A percentile compares a stretch with the other conserved stretches of the same genome.
Evolutionary conservation across 2,329 filamentous ascomycete genomes (phyloP).

Genomic region (Verticillium klebahnii): DNA sequence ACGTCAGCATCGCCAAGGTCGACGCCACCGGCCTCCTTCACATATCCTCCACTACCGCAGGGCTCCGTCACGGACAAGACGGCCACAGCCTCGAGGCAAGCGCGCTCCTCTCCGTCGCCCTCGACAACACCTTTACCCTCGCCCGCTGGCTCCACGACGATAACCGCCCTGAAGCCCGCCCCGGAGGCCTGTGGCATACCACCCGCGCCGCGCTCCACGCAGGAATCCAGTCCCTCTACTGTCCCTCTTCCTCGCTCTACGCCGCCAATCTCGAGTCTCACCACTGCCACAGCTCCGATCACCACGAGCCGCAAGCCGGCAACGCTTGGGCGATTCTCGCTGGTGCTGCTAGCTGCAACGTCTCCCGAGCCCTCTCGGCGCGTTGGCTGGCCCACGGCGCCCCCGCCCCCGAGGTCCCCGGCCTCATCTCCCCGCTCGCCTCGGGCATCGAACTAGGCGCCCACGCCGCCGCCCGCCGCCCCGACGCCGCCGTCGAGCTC

Average conservation of each 20-base stretch:
- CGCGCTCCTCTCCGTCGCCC: conserved; percentile 46
- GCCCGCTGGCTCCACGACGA: conserved; percentile 35
- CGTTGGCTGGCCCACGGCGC: conserved; percentile 41
- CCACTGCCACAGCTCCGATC: conserved; percentile 23
- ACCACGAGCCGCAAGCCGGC: conserved; percentile 45
- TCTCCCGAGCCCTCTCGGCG: conserved; percentile 30
- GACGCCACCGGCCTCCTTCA: conserved; percentile 37
- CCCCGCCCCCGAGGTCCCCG: conserved; percentile 33
- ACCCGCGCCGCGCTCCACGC: conserved; percentile 11
- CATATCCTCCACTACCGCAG: conserved; percentile 44
- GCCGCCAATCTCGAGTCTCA: conserved; percentile 36
- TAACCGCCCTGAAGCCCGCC: conserved; percentile 6
- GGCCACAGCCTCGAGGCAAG: conserved; percentile 48
- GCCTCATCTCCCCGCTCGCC: conserved; percentile 30
- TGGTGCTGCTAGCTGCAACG: conserved; percentile 13
- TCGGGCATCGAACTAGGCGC: conserved; percentile 27
- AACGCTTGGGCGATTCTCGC: conserved; percentile 40
- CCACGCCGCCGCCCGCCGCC: conserved; percentile 30
- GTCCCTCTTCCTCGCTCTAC: conserved; percentile 29
- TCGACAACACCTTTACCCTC: conserved; percentile 42
- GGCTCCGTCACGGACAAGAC: conserved; percentile 45
- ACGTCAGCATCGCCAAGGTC: conserved; percentile 27
- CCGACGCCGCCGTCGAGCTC: conserved; percentile 33
- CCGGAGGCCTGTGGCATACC: conserved; percentile 10
- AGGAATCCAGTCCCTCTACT: conserved; percentile 18